phyloP scores from a whole-genome alignment of 2,329 filamentous ascomycete genomes.

The Dactylellina cionopaga region DNA sequence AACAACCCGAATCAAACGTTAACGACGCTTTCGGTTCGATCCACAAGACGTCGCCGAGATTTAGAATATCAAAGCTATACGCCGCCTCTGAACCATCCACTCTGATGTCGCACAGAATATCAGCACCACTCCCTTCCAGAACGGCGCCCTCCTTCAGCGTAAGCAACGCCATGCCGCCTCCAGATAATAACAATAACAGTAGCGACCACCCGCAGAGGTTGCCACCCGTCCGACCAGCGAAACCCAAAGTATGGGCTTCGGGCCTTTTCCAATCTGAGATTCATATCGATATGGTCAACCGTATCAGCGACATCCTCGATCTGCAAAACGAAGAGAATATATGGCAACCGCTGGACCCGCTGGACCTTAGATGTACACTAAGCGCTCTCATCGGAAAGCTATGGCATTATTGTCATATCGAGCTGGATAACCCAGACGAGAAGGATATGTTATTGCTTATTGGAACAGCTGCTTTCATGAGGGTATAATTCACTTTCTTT shows the following conservation, averaged over 20 bases:
- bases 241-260: conserved; percentile 4
- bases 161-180: not conserved
- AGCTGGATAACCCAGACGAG: not conserved
- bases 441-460: conserved; percentile 10
- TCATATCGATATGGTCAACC: conserved; percentile 16
- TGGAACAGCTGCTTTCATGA: conserved; percentile 14
- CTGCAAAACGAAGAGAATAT: conserved; percentile 2
- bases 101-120: not conserved
- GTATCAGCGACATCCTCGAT: conserved; percentile 15
- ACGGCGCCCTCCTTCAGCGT: not conserved
- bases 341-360: conserved; percentile 24
- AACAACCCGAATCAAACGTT: not conserved
- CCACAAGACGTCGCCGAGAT: not conserved
- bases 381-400: conserved; percentile 2
- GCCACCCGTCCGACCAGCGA: not conserved
- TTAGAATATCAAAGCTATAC: not conserved
- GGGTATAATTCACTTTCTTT: conserved; percentile 1
- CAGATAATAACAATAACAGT: not conserved
- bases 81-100: not conserved
- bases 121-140: not conserved
- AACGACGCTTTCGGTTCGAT: not conserved
- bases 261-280: conserved; percentile 16
- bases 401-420: not conserved
- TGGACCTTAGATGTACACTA: not conserved
- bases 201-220: not conserved